These are phyloP conservation scores for Scenedesmus sp. DNA, from an alignment of 163 green algal species.

Conservation along the genomic window DNA sequence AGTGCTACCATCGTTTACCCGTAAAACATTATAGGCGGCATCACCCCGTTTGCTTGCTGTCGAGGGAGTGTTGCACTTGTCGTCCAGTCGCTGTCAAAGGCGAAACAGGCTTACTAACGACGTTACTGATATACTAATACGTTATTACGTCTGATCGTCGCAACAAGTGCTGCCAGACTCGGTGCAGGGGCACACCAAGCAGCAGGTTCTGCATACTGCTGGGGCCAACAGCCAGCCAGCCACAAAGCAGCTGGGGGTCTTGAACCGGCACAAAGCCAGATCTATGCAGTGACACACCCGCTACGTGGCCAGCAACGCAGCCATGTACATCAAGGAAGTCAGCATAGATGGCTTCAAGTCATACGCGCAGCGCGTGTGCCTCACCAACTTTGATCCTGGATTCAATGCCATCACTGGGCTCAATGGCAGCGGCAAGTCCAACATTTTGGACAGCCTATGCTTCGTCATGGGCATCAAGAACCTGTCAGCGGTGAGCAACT, in stretches of 20 bases:
- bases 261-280: neutral
- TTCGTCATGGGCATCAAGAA: constrained; percentile 99
- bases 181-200: neutral
- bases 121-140: too few species aligned
- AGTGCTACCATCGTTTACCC: neutral
- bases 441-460: constrained; percentile 99
- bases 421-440: constrained; percentile 99
- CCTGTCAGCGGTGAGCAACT: constrained; percentile 81
- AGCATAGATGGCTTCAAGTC: constrained; percentile 99
- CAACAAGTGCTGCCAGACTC: neutral
- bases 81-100: too few species aligned
- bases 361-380: constrained; percentile 92
- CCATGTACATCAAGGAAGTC: constrained; percentile 97
- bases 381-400: constrained; percentile 92
- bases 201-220: neutral
- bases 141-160: neutral
- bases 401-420: constrained; percentile 99
- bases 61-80: too few species aligned
- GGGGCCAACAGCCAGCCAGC: neutral
- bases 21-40: too few species aligned
- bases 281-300: neutral
- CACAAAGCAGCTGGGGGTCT: neutral
- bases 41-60: too few species aligned
- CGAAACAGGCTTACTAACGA: too few species aligned
- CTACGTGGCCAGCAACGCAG: neutral